Base-by-base conservation (phyloP, 1,284 basidiomycete genomes). In the Ganoderma sinense region DNA sequence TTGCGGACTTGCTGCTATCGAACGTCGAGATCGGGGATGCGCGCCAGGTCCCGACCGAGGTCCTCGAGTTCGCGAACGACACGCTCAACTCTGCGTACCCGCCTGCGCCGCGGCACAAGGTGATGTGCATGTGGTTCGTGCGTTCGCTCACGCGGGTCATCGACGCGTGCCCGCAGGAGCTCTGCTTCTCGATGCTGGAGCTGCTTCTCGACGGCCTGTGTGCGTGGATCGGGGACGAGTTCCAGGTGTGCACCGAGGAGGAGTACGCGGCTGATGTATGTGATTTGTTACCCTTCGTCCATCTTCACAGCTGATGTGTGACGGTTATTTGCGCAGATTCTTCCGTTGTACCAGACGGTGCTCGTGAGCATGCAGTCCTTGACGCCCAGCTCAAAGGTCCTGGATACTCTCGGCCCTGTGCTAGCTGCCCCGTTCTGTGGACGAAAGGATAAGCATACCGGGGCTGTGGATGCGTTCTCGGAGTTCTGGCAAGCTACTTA, bases 31-130 rank as follows among this genome's bases (percentile, higher is more conserved):
- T 87, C 69, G 73, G 78, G 18, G 87, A 88, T 2, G 81, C 84
- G 59, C 82, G 85, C 41, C 82, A 86, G 40, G 75, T 88, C 7
- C 90, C 89, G 13, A 78, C 23, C 31, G 73, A 73, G 40, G 66
- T 92, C 13, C 77, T 92, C 43, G 85, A 88, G 62, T 85, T 92
- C 65, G 82, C 89, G 62, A 88, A 89, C 71, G 85, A 88, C 51
- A 87, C 87, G 0, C 81, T 94, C 63, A 78, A 82, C 20, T 82
- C 85, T 16, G 86, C 85, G n/a, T 94, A 94, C 79, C 92, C 92
- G 0, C 89, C 91, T 0, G 85, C 85, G n/a, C 82, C 86, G 3
- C 80, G 81, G 58, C 86, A 87, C 74, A 82, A 86, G 74, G 82
- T 86, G 61, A 83, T 83, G 53, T 86, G 85, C 39, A 80, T 87